Evolutionary conservation across 1,284 basidiomycete genomes (phyloP).

Genomic region (Rhodotorula sp.): DNA sequence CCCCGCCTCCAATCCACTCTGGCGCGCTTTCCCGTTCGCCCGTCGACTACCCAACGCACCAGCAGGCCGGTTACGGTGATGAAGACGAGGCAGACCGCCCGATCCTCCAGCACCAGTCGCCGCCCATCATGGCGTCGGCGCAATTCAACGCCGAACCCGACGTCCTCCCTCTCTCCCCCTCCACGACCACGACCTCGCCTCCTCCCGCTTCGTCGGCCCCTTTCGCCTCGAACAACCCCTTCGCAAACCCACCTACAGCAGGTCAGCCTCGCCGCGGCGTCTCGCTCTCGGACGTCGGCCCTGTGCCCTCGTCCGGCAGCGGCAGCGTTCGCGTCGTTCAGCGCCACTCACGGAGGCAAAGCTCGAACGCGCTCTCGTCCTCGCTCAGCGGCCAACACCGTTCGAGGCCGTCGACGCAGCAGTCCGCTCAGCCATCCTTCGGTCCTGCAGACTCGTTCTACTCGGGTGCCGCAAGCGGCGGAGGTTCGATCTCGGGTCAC

Average conservation of each 20-base stretch:
- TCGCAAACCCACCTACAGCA: constrained; percentile 17
- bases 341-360: constrained; percentile 17
- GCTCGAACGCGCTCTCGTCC: background rate
- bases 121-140: constrained; percentile 2
- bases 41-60: constrained; percentile 33
- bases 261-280: constrained; percentile 56
- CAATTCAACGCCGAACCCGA: constrained; percentile 17
- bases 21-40: constrained; percentile 8
- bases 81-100: constrained; percentile 32
- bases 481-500: background rate
- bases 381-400: constrained; percentile 1
- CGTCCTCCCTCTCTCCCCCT: constrained; percentile 5
- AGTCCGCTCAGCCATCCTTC: background rate
- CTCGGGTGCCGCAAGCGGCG: too few species aligned
- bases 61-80: constrained; percentile 6
- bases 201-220: constrained; percentile 23
- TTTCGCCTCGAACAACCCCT: constrained; percentile 43
- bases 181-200: constrained; percentile 38
- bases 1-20: background rate
- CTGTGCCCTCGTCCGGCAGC: constrained; percentile 62
- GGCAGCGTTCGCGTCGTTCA: constrained; percentile 54
- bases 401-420: constrained; percentile 7
- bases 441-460: background rate
- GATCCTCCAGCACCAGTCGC: constrained; percentile 27
- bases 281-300: constrained; percentile 72